phyloP scores from a whole-genome alignment of 129 eudicot species.

The Saposhnikovia divaricata region DNA sequence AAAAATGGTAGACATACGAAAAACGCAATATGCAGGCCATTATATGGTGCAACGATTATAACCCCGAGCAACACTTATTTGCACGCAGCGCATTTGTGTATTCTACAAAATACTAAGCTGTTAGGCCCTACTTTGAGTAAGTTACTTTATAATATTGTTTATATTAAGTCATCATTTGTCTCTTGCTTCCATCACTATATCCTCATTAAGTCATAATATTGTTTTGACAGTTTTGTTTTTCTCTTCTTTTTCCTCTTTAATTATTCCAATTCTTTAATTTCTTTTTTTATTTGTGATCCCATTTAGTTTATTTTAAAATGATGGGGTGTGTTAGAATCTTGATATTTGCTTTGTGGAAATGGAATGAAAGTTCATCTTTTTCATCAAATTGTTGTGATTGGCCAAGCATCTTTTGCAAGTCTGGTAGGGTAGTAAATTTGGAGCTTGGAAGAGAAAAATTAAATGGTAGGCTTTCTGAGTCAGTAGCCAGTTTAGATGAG shows the following conservation, averaged over 20 bases:
- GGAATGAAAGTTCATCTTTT: constrained; percentile 23
- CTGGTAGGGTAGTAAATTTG: constrained; percentile 39
- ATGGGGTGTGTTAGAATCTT: neutral
- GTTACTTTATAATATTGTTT: no score
- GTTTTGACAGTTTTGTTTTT: constrained; percentile 1
- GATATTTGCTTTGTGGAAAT: constrained; percentile 19
- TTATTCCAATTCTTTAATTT: neutral
- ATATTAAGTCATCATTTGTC: no score
- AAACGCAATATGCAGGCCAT: no score
- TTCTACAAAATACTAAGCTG: no score
- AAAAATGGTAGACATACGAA: no score
- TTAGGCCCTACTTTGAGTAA: no score
- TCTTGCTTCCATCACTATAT: no score
- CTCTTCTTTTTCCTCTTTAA: neutral
- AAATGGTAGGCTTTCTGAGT: constrained; percentile 33
- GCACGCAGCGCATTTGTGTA: no score
- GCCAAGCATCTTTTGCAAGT: constrained; percentile 44
- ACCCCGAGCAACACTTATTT: no score
- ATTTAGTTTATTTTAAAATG: neutral
- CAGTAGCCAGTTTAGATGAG: constrained; percentile 36
- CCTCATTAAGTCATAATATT: no score
- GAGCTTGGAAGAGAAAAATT: constrained; percentile 31
- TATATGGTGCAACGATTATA: no score
- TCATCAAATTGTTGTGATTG: constrained; percentile 49
- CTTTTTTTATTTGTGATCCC: neutral